These are phyloP conservation scores for Trichosporon sp. DNA, from an alignment of 1,284 basidiomycete species.

Conservation along the genomic window DNA sequence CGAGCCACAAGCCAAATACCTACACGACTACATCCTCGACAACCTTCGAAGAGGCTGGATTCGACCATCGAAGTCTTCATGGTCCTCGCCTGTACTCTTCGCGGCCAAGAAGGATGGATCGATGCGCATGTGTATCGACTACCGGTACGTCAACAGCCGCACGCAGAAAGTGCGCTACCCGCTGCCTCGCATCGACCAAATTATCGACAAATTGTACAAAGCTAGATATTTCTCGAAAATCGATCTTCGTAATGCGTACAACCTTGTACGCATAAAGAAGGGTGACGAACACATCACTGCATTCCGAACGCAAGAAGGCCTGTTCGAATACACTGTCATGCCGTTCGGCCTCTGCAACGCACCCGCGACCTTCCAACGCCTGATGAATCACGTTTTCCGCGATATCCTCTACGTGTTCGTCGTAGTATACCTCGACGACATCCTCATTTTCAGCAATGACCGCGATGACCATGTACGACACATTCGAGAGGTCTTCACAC, in stretches of 20 bases:
- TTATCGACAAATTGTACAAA: slow-evolving; percentile 32
- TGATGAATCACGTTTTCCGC: slow-evolving; percentile 33
- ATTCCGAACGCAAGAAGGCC: slow-evolving; percentile 43
- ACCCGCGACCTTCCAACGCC: slow-evolving; percentile 42
- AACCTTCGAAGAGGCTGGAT: slow-evolving; percentile 15
- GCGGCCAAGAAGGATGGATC: slow-evolving; percentile 11
- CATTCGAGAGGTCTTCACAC: slow-evolving; percentile 42
- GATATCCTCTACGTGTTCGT: slow-evolving; percentile 32
- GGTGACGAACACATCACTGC: slow-evolving; percentile 45
- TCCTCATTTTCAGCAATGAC: slow-evolving; percentile 48
- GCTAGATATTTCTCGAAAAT: slow-evolving; percentile 39
- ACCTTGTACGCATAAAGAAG: slow-evolving; percentile 30
- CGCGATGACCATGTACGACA: slow-evolving; percentile 41
- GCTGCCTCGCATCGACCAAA: slow-evolving; percentile 22
- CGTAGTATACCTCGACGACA: slow-evolving; percentile 43
- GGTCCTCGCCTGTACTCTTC: slow-evolving; percentile 12
- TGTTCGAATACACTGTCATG: slow-evolving; percentile 45
- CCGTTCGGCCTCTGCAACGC: slow-evolving; percentile 49
- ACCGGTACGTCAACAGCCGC: slow-evolving; percentile 20
- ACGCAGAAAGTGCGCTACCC: slow-evolving; percentile 29
- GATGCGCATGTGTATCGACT: slow-evolving; percentile 18
- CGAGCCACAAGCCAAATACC: slow-evolving; percentile 41
- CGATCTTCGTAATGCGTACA: slow-evolving; percentile 36
- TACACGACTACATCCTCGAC: slow-evolving; percentile 29
- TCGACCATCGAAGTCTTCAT: slow-evolving; percentile 5